A percentile compares a stretch with the other conserved stretches of the same genome.
phyloP scores from a whole-genome alignment of 192 early-diverging fungal genomes.

The Backusella parvicylindrica region DNA sequence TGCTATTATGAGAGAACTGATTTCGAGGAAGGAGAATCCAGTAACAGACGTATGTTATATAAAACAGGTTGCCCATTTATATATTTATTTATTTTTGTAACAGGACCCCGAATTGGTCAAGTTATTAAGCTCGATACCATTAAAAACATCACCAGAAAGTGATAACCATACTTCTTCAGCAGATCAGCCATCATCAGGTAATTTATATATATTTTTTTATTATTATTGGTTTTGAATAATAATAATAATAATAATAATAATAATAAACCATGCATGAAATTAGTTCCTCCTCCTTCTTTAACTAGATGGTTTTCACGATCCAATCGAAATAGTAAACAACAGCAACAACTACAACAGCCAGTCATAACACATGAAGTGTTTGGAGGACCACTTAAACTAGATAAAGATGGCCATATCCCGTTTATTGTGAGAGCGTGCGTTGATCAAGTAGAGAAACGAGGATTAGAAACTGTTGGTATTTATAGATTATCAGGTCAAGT shows the following conservation, averaged over 20 bases:
- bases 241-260: too few species aligned
- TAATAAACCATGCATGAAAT: neutral
- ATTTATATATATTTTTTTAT: too few species aligned
- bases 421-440: constrained; percentile 65
- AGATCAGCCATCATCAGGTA: neutral
- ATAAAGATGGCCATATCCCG: constrained; percentile 48
- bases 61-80: neutral
- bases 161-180: neutral
- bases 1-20: constrained; percentile 35
- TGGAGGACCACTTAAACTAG: constrained; percentile 27
- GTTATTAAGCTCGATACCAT: constrained; percentile 3
- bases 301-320: constrained; percentile 5
- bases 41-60: neutral
- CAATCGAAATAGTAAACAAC: neutral
- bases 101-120: neutral
- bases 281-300: neutral
- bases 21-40: constrained; percentile 27
- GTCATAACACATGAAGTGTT: constrained; percentile 15
- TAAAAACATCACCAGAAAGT: constrained; percentile 7
- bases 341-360: neutral
- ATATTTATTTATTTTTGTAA: neutral
- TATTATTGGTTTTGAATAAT: too few species aligned
- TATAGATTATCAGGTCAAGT: constrained; percentile 70
- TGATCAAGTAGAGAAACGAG: constrained; percentile 66
- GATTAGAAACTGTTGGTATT: constrained; percentile 66